phyloP scores from a whole-genome alignment of 805 yeast species.

The Yamadazyma endophytica region DNA sequence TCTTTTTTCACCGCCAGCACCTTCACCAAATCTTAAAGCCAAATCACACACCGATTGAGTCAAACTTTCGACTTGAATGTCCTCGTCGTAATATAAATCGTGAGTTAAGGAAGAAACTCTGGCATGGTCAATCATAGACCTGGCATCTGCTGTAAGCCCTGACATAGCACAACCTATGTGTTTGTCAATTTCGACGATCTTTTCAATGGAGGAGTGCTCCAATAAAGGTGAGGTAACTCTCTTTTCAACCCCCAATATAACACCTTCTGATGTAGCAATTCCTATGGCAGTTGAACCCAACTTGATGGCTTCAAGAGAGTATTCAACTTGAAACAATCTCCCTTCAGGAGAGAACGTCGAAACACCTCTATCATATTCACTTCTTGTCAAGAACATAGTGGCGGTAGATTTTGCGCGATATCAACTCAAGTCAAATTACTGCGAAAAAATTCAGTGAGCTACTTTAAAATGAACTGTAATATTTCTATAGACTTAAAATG shows the following conservation, averaged over 20 bases:
- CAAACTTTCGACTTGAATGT: slow-evolving; percentile 85
- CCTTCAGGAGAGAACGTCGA: slow-evolving; percentile 99
- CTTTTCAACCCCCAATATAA: slow-evolving; percentile 93
- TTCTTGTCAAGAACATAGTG: slow-evolving; percentile 98
- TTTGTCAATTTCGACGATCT: slow-evolving; percentile 87
- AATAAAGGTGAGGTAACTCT: slow-evolving; percentile 89
- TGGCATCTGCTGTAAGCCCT: slow-evolving; percentile 97
- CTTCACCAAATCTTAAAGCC: slow-evolving; percentile 95
- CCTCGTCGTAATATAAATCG: slow-evolving; percentile 85
- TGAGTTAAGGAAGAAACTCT: slow-evolving; percentile 87
- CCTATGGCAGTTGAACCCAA: slow-evolving; percentile 98
- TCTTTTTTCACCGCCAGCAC: slow-evolving; percentile 92
- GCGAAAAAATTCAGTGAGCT: no score
- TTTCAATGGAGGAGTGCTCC: slow-evolving; percentile 91
- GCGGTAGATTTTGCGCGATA: no score
- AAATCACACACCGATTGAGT: slow-evolving; percentile 97
- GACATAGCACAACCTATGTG: slow-evolving; percentile 99
- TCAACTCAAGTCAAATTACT: no score
- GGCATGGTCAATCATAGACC: slow-evolving; percentile 98
- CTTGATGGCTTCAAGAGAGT: slow-evolving; percentile 95
- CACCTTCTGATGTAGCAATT: slow-evolving; percentile 91
- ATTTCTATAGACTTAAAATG: no score
- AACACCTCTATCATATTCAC: slow-evolving; percentile 98
- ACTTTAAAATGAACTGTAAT: no score
- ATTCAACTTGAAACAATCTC: slow-evolving; percentile 95